Evolutionary conservation across 108 stramenopile genomes (phyloP), one percentile per base, ranked within the genome.

Genomic region (Skeletonema costatum): DNA sequence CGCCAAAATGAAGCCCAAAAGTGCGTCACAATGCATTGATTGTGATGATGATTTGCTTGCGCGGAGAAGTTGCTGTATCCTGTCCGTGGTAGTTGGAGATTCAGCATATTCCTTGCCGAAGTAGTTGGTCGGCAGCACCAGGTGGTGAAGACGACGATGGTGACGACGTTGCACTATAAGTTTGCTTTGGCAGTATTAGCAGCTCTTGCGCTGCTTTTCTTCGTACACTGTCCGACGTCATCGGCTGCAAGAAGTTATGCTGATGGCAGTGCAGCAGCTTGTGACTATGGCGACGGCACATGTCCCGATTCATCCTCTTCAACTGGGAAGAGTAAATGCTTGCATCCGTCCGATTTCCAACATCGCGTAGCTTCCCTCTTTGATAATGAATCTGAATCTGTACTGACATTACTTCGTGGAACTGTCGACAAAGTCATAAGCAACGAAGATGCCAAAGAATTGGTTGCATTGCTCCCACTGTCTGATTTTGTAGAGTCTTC

Each of bases 381-480:
- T 19, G 68, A 36, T 60, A 48, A 41, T 4, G 36, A 72, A 31
- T 69, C 66, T 48, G 21, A 38, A 71, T 66, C 51, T 19, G 8
- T 78, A 66, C 32, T 71, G 48, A 16, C 42, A 14, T 46, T 32
- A 36, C 70, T 78, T 44, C 77, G 70, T 30, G 77, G 77, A 60
- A 71, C 70, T 14, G 48, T 78, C 25, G 64, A 71, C 17, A 19
- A 42, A 3, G 17, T 71, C 38, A 30, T 78, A 12, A 66, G 58
- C 12, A 11, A 44, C 14, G 17, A 63, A 32, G 77, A 78, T 13
- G 30, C 63, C 29, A 5, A 33, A 25, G 10, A 58, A 8, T 32
- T 78, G n/a, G 11, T 78, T 0, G 64, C 31, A 31, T 42, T 53
- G 48, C 70, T 78, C 0, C 70, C 77, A 14, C 10, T 39, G 1